These are phyloP conservation scores for Nakaseomyces uthaithaninus DNA, from an alignment of 1,139 yeast species.

Conservation along the genomic window DNA sequence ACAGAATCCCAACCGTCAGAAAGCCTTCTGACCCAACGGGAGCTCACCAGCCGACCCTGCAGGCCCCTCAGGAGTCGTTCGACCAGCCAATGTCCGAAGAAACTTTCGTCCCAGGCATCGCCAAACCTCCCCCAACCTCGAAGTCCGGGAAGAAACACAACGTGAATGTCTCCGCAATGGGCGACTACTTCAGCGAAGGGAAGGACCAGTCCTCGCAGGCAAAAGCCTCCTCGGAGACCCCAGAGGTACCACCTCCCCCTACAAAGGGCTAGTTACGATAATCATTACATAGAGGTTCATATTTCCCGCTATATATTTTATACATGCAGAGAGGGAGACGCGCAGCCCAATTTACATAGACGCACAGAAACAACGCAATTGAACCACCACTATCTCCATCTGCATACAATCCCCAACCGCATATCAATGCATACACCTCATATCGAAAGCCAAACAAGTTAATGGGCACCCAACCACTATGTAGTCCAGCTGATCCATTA, in stretches of 20 bases:
- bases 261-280: neutral
- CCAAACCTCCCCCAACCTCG: conserved; percentile 19
- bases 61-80: conserved; percentile 12
- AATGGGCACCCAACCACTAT: no score
- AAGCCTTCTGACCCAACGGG: conserved; percentile 8
- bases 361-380: no score
- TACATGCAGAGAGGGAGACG: neutral
- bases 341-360: no score
- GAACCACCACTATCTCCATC: no score
- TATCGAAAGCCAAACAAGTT: no score
- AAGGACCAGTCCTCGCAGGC: conserved; percentile 30
- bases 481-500: no score
- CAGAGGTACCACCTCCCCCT: conserved; percentile 1
- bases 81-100: conserved; percentile 7
- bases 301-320: no score
- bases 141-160: conserved; percentile 28
- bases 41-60: conserved; percentile 9
- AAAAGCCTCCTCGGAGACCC: neutral
- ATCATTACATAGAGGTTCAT: neutral
- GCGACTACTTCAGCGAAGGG: conserved; percentile 35
- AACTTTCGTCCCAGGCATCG: conserved; percentile 7
- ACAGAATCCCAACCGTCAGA: conserved; percentile 54
- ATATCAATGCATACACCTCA: no score
- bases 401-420: no score
- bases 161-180: conserved; percentile 20